Evolutionary conservation across 768 basidiomycete species (phyloP).

Genomic region (Cubamyces lactineus): DNA sequence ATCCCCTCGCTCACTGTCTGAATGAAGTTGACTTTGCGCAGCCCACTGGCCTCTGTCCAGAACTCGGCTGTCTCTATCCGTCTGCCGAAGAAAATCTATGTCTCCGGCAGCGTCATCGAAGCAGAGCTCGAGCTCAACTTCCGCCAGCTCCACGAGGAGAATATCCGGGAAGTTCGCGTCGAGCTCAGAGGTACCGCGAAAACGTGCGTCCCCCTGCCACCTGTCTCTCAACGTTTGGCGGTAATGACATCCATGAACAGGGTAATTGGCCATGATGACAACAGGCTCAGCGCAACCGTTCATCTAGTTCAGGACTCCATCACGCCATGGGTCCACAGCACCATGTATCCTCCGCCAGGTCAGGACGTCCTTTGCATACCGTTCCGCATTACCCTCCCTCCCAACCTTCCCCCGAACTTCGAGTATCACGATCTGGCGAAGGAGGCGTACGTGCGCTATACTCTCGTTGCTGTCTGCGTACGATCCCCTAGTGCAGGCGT

Average conservation of each 20-base stretch:
- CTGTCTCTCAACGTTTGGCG: neutral
- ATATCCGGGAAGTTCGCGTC: slow-evolving; percentile 16
- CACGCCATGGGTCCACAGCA: slow-evolving; percentile 10
- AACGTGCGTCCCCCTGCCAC: slow-evolving; percentile 10
- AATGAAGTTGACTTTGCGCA: too few species aligned
- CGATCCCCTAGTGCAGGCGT: slow-evolving; percentile 5
- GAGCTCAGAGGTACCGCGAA: slow-evolving; percentile 13
- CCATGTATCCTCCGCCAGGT: slow-evolving; percentile 14
- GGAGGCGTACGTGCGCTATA: slow-evolving; percentile 9
- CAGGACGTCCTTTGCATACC: slow-evolving; percentile 19
- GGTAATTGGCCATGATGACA: neutral
- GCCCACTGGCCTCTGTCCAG: too few species aligned
- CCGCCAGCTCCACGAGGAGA: slow-evolving; percentile 2
- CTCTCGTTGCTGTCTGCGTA: slow-evolving; percentile 21
- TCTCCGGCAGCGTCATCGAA: slow-evolving; percentile 9
- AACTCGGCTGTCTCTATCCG: slow-evolving; percentile 1
- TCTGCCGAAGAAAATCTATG: neutral
- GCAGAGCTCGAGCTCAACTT: slow-evolving; percentile 23
- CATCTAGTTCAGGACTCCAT: slow-evolving; percentile 3
- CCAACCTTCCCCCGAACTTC: slow-evolving; percentile 18
- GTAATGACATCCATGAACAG: neutral
- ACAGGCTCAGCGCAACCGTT: neutral
- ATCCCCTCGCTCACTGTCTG: too few species aligned
- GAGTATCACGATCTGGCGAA: neutral
- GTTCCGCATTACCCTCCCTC: slow-evolving; percentile 17